phyloP scores from a whole-genome alignment of 129 eudicot genomes.

The Lactuca sativa region DNA sequence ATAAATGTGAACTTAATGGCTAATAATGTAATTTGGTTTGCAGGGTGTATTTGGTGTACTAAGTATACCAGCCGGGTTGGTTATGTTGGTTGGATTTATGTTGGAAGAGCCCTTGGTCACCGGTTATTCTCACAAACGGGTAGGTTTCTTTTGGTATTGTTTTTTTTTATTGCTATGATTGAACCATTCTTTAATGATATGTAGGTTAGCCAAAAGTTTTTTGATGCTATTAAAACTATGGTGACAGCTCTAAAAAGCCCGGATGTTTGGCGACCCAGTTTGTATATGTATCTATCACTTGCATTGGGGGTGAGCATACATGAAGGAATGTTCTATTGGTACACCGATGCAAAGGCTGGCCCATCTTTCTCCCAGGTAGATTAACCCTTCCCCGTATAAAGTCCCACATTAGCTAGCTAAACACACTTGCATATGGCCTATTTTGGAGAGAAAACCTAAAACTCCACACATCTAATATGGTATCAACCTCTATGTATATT shows the following conservation, averaged over 20 bases:
- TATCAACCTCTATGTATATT: too few relatives aligned
- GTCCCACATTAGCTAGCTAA: too few relatives aligned
- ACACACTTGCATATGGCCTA: too few relatives aligned
- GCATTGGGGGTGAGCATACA: constrained; percentile 67
- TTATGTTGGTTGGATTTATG: constrained; percentile 62
- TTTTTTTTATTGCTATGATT: neutral
- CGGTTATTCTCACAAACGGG: constrained; percentile 55
- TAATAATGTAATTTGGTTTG: too few relatives aligned
- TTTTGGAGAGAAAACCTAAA: too few relatives aligned
- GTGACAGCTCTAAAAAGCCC: constrained; percentile 66
- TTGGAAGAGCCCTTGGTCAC: constrained; percentile 62
- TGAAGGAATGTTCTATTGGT: constrained; percentile 99
- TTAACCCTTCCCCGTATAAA: neutral
- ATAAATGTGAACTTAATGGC: too few relatives aligned
- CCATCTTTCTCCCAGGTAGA: constrained; percentile 87
- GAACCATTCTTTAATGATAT: constrained; percentile 11
- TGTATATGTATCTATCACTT: constrained; percentile 89
- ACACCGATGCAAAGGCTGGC: constrained; percentile 72
- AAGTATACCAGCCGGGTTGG: constrained; percentile 65
- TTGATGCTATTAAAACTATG: constrained; percentile 76
- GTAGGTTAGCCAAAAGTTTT: constrained; percentile 62
- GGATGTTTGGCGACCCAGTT: constrained; percentile 88
- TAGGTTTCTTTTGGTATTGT: constrained; percentile 34
- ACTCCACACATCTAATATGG: too few relatives aligned
- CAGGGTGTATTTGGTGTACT: constrained; percentile 43